phyloP scores from a whole-genome alignment of 1,284 basidiomycete species.

The Cryptococcus sp. region DNA sequence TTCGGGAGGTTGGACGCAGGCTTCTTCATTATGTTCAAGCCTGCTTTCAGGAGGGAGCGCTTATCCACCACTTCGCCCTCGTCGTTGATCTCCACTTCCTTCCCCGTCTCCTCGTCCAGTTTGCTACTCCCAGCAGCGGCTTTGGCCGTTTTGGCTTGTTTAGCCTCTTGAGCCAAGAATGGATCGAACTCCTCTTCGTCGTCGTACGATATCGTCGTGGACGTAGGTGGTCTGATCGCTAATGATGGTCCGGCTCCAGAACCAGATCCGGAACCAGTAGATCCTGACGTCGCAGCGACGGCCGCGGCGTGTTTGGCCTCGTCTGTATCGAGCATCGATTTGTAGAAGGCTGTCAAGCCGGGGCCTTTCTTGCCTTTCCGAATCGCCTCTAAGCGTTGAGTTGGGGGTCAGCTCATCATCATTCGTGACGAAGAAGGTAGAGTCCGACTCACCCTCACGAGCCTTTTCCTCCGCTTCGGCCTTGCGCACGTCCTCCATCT shows the following conservation, averaged over 20 bases:
- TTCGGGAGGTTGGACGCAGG: slow-evolving; percentile 33
- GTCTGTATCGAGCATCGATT: slow-evolving; percentile 75
- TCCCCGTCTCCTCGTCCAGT: slow-evolving; percentile 63
- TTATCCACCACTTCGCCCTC: slow-evolving; percentile 97
- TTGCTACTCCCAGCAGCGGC: slow-evolving; percentile 13
- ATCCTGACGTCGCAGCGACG: slow-evolving; percentile 65
- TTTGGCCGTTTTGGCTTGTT: neutral
- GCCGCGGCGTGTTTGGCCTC: slow-evolving; percentile 81
- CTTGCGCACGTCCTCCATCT: slow-evolving; percentile 85
- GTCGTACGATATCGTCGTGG: slow-evolving; percentile 21
- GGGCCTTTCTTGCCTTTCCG: slow-evolving; percentile 58
- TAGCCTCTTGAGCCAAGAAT: slow-evolving; percentile 40
- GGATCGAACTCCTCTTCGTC: slow-evolving; percentile 51
- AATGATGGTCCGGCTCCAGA: slow-evolving; percentile 60
- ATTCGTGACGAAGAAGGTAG: slow-evolving; percentile 1
- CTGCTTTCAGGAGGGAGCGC: slow-evolving; percentile 84
- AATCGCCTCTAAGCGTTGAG: slow-evolving; percentile 60
- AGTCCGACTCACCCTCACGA: slow-evolving; percentile 68
- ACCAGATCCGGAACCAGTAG: slow-evolving; percentile 13
- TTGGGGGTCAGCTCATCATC: neutral
- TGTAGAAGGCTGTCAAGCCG: slow-evolving; percentile 86
- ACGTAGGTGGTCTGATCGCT: slow-evolving; percentile 35
- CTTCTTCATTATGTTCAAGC: slow-evolving; percentile 73
- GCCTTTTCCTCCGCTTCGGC: slow-evolving; percentile 89
- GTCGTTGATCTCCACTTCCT: slow-evolving; percentile 93